Evolutionary conservation across 2,329 filamentous ascomycete genomes (phyloP).

Genomic region (Colletotrichum nymphaeae): DNA sequence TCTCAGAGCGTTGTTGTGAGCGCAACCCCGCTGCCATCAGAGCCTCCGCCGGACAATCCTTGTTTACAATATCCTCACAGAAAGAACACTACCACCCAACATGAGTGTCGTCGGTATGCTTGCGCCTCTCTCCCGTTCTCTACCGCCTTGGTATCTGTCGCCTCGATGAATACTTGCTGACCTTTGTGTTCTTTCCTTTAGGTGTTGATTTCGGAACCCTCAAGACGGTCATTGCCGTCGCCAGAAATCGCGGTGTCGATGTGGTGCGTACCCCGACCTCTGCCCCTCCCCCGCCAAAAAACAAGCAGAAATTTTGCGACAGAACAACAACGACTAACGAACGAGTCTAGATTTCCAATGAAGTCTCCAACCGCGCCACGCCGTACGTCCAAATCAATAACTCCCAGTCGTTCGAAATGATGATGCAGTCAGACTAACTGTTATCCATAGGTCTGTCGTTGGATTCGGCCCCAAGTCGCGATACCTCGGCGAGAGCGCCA

Average conservation of each 20-base stretch:
- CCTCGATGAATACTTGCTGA: conserved; percentile 28
- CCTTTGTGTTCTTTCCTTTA: conserved; percentile 40
- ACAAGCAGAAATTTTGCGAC: conserved; percentile 6
- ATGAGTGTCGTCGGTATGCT: conserved; percentile 68
- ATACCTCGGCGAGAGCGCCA: conserved; percentile 94
- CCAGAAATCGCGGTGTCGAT: conserved; percentile 98
- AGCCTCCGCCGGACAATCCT: conserved; percentile 17
- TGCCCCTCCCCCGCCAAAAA: conserved; percentile 24
- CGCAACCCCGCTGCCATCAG: conserved; percentile 30
- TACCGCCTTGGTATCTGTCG: not conserved
- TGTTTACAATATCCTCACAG: conserved; percentile 28
- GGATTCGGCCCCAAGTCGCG: conserved; percentile 94
- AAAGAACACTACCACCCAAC: conserved; percentile 46
- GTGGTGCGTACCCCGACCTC: conserved; percentile 76
- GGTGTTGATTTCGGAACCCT: conserved; percentile 96
- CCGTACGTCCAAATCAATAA: conserved; percentile 76
- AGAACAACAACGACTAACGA: conserved; percentile 30
- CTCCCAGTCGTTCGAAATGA: conserved; percentile 18
- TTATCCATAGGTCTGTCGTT: conserved; percentile 80
- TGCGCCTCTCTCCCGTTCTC: not conserved
- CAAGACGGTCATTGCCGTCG: conserved; percentile 97
- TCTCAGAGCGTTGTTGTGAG: conserved; percentile 27
- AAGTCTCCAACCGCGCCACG: conserved; percentile 97
- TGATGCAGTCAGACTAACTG: conserved; percentile 34
- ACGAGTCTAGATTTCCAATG: conserved; percentile 87